Percentiles rank a stretch among this genome's conserved stretches.
phyloP scores from a whole-genome alignment of 2,329 filamentous ascomycete species.

The Alternaria burnsii region DNA sequence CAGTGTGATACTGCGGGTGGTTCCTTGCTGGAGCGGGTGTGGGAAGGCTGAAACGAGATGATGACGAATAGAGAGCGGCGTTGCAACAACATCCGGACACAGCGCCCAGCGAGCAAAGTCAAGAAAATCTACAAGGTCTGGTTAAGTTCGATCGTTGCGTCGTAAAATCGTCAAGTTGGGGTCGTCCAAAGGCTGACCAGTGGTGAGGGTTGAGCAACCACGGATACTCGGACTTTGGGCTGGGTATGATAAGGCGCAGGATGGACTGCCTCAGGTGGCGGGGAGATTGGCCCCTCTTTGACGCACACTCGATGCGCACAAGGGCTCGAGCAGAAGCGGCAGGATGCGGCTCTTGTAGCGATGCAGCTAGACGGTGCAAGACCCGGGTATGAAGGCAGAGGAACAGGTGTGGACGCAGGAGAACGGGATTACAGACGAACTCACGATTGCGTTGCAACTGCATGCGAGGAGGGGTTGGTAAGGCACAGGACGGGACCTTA shows the following conservation, averaged over 20 bases:
- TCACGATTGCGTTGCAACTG: conserved; percentile 40
- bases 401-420: conserved; percentile 32
- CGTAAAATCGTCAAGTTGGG: conserved; percentile 26
- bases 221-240: conserved; percentile 43
- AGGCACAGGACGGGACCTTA: conserved; percentile 35
- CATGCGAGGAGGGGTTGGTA: conserved; percentile 41
- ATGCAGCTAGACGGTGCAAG: conserved; percentile 34
- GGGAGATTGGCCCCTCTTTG: conserved; percentile 32
- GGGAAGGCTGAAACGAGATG: conserved; percentile 50
- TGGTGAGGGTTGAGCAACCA: conserved; percentile 31
- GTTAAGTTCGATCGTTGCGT: conserved; percentile 19
- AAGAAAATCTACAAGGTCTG: conserved; percentile 12
- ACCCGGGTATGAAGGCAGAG: conserved; percentile 25
- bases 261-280: conserved; percentile 31
- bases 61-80: conserved; percentile 45
- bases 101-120: conserved; percentile 24
- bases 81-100: conserved; percentile 48
- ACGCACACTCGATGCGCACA: conserved; percentile 35
- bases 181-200: conserved; percentile 24
- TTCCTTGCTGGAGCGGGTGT: conserved; percentile 32
- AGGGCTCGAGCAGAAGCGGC: conserved; percentile 40
- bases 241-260: conserved; percentile 35
- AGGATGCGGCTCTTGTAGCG: conserved; percentile 35
- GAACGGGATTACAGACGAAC: conserved; percentile 36
- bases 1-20: conserved; percentile 28